Evolutionary conservation across 345 rosid species (phyloP).

Genomic region (Boechera stricta): DNA sequence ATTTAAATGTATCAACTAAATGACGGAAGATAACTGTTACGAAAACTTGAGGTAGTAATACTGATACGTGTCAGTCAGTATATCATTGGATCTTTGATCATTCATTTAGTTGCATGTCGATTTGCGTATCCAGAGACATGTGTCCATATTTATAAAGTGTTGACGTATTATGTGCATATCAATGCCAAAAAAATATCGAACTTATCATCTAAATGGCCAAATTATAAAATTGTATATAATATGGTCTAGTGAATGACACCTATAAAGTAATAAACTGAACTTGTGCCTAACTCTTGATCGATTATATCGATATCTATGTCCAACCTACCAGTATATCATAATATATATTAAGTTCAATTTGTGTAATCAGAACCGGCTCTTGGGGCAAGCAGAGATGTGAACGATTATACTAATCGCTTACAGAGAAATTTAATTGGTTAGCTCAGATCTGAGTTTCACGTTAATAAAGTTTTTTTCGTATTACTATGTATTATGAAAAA

Average conservation of each 20-base stretch:
- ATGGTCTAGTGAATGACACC: constrained; percentile 28
- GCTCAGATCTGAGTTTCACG: no score
- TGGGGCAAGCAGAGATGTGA: no score
- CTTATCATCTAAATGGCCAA: background rate
- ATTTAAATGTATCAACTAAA: constrained; percentile 10
- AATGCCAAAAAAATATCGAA: constrained; percentile 22
- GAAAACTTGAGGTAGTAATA: background rate
- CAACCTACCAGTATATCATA: constrained; percentile 18
- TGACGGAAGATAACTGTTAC: background rate
- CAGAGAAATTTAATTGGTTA: no score
- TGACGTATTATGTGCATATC: constrained; percentile 18
- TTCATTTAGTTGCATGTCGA: constrained; percentile 34
- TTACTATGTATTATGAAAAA: no score
- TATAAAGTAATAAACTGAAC: constrained; percentile 14
- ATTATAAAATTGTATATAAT: background rate
- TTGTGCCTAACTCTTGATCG: constrained; percentile 32
- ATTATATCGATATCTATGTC: background rate
- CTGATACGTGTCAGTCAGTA: constrained; percentile 15
- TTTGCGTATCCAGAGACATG: background rate
- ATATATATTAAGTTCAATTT: background rate
- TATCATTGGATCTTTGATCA: background rate
- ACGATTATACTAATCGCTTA: no score
- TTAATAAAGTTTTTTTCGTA: no score
- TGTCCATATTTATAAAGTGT: constrained; percentile 5
- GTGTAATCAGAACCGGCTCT: no score